Conservation (phyloP, 1,284 basidiomycete species). For the Cerioporus squamosus region DNA sequence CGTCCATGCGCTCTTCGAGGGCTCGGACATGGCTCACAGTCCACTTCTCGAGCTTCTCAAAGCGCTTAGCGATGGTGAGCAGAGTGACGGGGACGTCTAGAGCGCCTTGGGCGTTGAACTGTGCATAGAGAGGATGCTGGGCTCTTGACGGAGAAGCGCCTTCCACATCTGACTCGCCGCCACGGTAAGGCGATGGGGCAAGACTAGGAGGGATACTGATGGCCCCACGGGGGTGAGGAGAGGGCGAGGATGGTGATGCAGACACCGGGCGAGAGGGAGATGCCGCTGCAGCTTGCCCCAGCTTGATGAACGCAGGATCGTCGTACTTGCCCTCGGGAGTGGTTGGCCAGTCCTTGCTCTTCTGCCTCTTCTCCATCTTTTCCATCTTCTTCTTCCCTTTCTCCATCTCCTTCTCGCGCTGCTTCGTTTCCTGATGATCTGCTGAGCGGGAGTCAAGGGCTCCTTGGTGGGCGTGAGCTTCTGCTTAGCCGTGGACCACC, state of each 20-base stretch:
- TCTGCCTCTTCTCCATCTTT: conserved; percentile 33
- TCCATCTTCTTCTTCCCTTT: conserved; percentile 55
- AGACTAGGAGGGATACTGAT: conserved; percentile 60
- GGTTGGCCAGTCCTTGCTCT: conserved; percentile 54
- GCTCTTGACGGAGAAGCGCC: conserved; percentile 64
- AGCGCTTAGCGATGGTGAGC: conserved; percentile 68
- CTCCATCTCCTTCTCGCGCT: conserved; percentile 55
- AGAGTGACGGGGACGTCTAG: conserved; percentile 75
- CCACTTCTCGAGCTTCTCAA: conserved; percentile 88
- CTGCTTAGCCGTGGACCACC: conserved; percentile 75
- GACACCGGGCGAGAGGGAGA: conserved; percentile 46
- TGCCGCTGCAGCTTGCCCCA: conserved; percentile 42
- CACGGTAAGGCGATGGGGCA: conserved; percentile 59
- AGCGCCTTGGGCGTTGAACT: conserved; percentile 69
- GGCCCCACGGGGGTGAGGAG: conserved; percentile 48
- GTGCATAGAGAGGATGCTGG: conserved; percentile 71
- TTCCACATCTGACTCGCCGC: conserved; percentile 38
- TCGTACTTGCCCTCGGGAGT: conserved; percentile 51
- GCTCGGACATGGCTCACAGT: conserved; percentile 81
- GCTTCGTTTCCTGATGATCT: conserved; percentile 75
- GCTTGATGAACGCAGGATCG: conserved; percentile 61
- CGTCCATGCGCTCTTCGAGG: conserved; percentile 81
- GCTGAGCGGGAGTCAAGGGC: conserved; percentile 77
- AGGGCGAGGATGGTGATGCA: conserved; percentile 58
- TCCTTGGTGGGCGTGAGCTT: conserved; percentile 80